phyloP scores from a whole-genome alignment of 352 stramenopile genomes.

The Peronospora destructor region DNA sequence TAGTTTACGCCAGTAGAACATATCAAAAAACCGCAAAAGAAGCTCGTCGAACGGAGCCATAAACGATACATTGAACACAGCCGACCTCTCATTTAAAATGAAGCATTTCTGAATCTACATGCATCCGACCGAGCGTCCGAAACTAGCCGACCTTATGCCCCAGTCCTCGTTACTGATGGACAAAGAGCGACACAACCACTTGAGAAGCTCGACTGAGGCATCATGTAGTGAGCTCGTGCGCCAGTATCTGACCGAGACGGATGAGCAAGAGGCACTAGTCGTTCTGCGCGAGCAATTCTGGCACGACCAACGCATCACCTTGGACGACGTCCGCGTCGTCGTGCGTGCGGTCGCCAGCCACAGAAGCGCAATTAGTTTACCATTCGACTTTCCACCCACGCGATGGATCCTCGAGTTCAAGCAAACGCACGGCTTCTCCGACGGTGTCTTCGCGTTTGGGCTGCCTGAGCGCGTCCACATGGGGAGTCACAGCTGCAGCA shows the following conservation, averaged over 20 bases:
- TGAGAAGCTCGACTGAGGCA: too few species aligned
- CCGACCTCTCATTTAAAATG: too few species aligned
- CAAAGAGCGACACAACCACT: too few species aligned
- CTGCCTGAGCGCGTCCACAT: conserved; percentile 6
- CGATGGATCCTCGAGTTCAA: conserved; percentile 49
- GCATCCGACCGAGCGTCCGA: too few species aligned
- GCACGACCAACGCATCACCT: conserved; percentile 42
- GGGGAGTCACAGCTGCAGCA: neutral
- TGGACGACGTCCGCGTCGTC: conserved; percentile 52
- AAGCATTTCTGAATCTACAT: too few species aligned
- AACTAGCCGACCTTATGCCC: too few species aligned
- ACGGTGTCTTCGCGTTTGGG: conserved; percentile 5
- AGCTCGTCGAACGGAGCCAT: too few species aligned
- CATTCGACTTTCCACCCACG: conserved; percentile 39
- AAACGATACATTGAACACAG: too few species aligned
- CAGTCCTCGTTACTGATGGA: too few species aligned
- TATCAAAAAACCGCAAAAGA: too few species aligned
- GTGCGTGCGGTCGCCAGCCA: conserved; percentile 43
- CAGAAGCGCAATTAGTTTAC: conserved; percentile 23
- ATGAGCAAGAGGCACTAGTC: conserved; percentile 38
- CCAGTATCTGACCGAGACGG: conserved; percentile 25
- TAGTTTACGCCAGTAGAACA: too few species aligned
- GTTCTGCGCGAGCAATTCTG: conserved; percentile 47
- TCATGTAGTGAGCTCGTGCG: too few species aligned
- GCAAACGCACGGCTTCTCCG: conserved; percentile 34